Percentiles rank a stretch among this genome's conserved stretches.
phyloP scores from a whole-genome alignment of 2,329 filamentous ascomycete genomes.

The Lecanicillium sp. region DNA sequence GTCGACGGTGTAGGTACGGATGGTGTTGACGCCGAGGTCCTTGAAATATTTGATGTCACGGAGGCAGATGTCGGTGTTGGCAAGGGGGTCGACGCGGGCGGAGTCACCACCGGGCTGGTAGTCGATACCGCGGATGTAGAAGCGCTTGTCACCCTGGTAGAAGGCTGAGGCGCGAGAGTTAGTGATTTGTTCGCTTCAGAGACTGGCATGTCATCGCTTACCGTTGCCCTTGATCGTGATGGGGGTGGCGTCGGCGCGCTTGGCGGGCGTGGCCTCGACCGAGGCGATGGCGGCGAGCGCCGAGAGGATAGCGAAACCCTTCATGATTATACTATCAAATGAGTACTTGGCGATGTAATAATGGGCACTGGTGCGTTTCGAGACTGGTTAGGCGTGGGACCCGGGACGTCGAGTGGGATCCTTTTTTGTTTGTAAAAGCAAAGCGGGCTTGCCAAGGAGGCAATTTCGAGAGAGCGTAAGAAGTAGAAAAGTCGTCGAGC shows the following conservation, averaged over 20 bases:
- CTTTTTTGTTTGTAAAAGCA: neutral
- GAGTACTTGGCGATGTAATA: conserved; percentile 5
- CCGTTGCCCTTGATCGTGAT: conserved; percentile 53
- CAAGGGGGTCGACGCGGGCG: conserved; percentile 63
- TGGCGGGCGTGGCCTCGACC: conserved; percentile 46
- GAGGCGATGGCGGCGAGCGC: conserved; percentile 40
- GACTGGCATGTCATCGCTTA: conserved; percentile 26
- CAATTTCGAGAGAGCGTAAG: conserved; percentile 17
- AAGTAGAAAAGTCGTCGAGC: conserved; percentile 14
- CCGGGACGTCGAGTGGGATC: conserved; percentile 9
- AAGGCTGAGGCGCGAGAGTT: conserved; percentile 38
- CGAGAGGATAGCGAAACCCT: conserved; percentile 40
- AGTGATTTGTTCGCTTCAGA: neutral
- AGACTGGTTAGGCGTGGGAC: conserved; percentile 15
- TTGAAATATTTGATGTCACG: conserved; percentile 79
- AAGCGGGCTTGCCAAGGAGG: conserved; percentile 4
- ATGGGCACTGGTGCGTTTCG: conserved; percentile 1
- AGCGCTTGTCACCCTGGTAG: conserved; percentile 46
- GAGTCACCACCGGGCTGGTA: conserved; percentile 58
- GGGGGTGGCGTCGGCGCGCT: conserved; percentile 43
- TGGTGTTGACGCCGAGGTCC: conserved; percentile 80
- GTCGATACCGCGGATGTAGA: conserved; percentile 56
- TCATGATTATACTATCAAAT: conserved; percentile 35
- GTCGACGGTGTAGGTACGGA: conserved; percentile 90
- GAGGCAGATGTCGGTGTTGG: conserved; percentile 62